phyloP scores from a whole-genome alignment of 345 rosid genomes.

The Populus simonii region DNA sequence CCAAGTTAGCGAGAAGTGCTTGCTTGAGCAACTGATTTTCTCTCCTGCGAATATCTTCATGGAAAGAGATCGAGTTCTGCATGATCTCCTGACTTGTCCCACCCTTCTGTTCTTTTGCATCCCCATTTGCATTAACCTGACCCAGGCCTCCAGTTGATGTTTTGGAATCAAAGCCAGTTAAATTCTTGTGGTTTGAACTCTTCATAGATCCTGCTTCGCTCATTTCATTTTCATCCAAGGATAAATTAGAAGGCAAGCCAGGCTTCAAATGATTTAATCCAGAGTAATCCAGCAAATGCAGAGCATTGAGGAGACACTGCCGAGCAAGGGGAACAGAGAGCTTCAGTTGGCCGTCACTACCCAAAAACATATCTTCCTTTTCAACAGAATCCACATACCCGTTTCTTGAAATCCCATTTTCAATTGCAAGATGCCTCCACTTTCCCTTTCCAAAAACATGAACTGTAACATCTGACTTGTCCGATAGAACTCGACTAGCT shows the following conservation, averaged over 20 bases:
- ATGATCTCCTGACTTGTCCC: conserved; percentile 62
- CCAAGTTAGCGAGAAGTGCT: conserved; percentile 72
- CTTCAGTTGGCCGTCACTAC: conserved; percentile 50
- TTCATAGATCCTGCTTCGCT: conserved; percentile 37
- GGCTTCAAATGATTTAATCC: conserved; percentile 41
- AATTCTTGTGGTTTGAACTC: conserved; percentile 39
- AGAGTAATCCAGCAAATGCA: conserved; percentile 57
- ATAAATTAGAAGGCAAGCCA: conserved; percentile 34
- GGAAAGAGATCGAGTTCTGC: conserved; percentile 55
- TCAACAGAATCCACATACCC: conserved; percentile 38
- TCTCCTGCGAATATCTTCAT: conserved; percentile 43
- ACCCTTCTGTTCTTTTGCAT: conserved; percentile 69
- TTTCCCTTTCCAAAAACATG: conserved; percentile 85
- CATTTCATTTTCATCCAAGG: conserved; percentile 46
- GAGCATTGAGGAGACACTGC: conserved; percentile 69
- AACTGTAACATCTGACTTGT: conserved; percentile 53
- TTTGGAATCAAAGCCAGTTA: conserved; percentile 39
- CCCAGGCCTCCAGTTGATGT: conserved; percentile 40
- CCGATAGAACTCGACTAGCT: conserved; percentile 33
- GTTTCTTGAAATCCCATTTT: conserved; percentile 44
- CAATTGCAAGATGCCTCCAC: conserved; percentile 77
- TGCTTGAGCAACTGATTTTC: conserved; percentile 65
- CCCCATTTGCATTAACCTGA: conserved; percentile 61
- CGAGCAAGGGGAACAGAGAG: conserved; percentile 81
- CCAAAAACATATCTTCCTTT: conserved; percentile 31